Evolutionary conservation across 139 green algal species (phyloP).

Genomic region (Ettlia oleoabundans): DNA sequence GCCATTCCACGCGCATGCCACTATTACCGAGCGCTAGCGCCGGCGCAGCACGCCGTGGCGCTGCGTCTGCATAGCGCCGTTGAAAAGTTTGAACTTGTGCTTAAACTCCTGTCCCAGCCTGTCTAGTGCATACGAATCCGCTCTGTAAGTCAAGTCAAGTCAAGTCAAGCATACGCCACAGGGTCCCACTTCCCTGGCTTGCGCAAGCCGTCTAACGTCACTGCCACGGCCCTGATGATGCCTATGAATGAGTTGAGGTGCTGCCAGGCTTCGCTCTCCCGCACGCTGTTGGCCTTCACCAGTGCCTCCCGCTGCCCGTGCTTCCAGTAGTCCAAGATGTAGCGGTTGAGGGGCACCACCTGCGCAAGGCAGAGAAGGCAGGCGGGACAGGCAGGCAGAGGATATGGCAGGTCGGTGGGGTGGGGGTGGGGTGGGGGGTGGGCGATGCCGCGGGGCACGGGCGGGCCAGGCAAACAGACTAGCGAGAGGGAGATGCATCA

Average conservation of each 20-base stretch:
- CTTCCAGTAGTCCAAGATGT: conserved; percentile 58
- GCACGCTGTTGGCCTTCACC: conserved; percentile 47
- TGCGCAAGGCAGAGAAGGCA: no score
- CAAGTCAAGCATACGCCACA: no score
- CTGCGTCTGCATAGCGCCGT: background rate
- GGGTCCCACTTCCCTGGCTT: background rate
- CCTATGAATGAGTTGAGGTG: conserved; percentile 13
- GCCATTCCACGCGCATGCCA: no score
- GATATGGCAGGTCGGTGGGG: no score
- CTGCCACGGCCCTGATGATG: conserved; percentile 15
- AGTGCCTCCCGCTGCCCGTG: conserved; percentile 42
- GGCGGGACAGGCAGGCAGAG: background rate
- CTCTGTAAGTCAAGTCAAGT: no score
- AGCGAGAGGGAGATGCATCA: background rate
- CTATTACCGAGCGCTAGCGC: no score
- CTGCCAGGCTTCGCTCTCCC: conserved; percentile 55
- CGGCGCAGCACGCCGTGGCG: background rate
- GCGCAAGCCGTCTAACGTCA: conserved; percentile 11
- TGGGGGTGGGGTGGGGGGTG: no score
- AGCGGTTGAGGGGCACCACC: conserved; percentile 50
- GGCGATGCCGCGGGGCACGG: no score
- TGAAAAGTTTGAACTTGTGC: background rate
- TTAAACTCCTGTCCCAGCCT: background rate
- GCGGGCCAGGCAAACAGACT: background rate
- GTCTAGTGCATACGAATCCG: background rate